Conservation (phyloP, 2,329 filamentous ascomycete species). For the Claviceps humidiphila region DNA sequence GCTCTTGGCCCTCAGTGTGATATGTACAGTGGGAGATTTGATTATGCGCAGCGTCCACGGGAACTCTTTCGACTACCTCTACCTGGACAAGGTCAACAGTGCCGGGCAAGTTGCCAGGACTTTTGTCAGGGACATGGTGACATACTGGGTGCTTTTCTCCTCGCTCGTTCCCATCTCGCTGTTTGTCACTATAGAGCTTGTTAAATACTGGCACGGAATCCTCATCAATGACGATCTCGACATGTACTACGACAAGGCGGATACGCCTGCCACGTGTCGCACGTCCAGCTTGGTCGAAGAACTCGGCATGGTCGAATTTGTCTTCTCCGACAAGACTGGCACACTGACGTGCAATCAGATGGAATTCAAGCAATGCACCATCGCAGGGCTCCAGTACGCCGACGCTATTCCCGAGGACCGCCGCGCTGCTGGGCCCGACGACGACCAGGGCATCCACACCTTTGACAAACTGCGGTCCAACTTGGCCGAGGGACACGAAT, state of each 20-base stretch:
- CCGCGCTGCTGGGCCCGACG: slow-evolving; percentile 65
- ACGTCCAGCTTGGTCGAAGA: slow-evolving; percentile 96
- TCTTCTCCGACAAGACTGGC: slow-evolving; percentile 96
- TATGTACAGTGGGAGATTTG: slow-evolving; percentile 85
- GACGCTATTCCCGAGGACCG: slow-evolving; percentile 87
- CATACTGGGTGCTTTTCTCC: slow-evolving; percentile 97
- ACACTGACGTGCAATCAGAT: slow-evolving; percentile 97
- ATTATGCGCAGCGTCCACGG: slow-evolving; percentile 56
- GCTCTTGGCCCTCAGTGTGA: slow-evolving; percentile 68
- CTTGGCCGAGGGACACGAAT: slow-evolving; percentile 39
- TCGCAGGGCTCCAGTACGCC: slow-evolving; percentile 86
- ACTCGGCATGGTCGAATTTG: slow-evolving; percentile 93
- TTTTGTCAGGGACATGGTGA: slow-evolving; percentile 90
- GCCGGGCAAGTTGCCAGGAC: slow-evolving; percentile 49
- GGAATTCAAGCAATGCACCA: slow-evolving; percentile 94
- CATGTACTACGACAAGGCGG: slow-evolving; percentile 92
- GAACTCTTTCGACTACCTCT: slow-evolving; percentile 57
- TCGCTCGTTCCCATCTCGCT: slow-evolving; percentile 93
- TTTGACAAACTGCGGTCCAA: slow-evolving; percentile 67
- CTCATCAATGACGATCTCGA: slow-evolving; percentile 95
- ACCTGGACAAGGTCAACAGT: slow-evolving; percentile 47
- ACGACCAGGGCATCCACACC: slow-evolving; percentile 71
- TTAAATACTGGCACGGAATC: slow-evolving; percentile 97
- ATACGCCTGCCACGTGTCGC: slow-evolving; percentile 89
- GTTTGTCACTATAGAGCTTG: slow-evolving; percentile 92